These are phyloP conservation scores for Huntiella decipiens DNA, from an alignment of 2,329 filamentous ascomycete genomes.

Conservation along the genomic window DNA sequence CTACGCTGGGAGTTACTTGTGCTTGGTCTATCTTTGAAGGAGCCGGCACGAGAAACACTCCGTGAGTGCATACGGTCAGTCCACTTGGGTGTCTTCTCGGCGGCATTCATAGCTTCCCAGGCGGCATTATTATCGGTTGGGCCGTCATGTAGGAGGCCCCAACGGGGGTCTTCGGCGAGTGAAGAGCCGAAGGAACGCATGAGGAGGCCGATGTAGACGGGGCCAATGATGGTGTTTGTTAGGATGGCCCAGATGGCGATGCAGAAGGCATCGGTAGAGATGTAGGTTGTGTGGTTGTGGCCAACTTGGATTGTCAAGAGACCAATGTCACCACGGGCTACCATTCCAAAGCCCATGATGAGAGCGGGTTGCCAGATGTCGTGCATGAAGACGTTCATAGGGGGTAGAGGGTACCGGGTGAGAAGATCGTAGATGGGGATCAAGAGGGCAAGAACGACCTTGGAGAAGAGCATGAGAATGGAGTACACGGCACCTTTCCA, in stretches of 20 bases:
- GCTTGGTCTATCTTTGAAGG: not conserved
- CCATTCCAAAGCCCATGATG: constrained; percentile 39
- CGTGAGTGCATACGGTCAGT: constrained; percentile 9
- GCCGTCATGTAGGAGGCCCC: constrained; percentile 6
- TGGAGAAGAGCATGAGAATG: constrained; percentile 32
- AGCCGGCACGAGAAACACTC: constrained; percentile 2
- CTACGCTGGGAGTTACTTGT: not conserved
- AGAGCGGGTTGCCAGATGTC: constrained; percentile 28
- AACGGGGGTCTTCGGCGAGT: constrained; percentile 5
- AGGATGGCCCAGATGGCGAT: constrained; percentile 37
- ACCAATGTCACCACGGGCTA: constrained; percentile 40
- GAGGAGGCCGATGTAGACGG: constrained; percentile 30
- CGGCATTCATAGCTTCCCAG: constrained; percentile 5
- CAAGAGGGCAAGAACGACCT: constrained; percentile 15
- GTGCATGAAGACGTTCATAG: constrained; percentile 3
- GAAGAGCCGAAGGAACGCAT: constrained; percentile 15
- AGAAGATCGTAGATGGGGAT: constrained; percentile 19
- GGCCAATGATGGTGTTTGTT: constrained; percentile 35
- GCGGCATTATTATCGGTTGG: not conserved
- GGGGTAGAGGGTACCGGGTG: constrained; percentile 3
- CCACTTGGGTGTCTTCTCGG: constrained; percentile 3
- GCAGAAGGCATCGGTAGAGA: constrained; percentile 35
- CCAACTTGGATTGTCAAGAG: constrained; percentile 29
- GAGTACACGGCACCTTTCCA: constrained; percentile 40
- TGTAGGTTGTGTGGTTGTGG: constrained; percentile 21